Base-by-base conservation (phyloP, 1,139 yeast genomes). In the Spencermartinsiella ligniputridi region DNA sequence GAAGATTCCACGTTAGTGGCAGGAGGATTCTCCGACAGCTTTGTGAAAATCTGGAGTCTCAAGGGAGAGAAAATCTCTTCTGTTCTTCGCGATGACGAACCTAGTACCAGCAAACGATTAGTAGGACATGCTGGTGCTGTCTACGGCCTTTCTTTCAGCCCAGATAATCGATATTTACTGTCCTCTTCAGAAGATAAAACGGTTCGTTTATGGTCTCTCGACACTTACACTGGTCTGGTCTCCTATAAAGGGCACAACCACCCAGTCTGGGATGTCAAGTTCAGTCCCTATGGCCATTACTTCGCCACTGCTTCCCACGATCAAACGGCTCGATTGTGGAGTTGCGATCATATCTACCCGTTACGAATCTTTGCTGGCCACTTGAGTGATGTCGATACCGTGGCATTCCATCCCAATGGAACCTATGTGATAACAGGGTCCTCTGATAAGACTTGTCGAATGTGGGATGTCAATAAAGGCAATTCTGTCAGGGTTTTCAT, bases 281-380 rank as follows among this genome's bases (percentile, higher is more conserved):
- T 89, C 60, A 83, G 96, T 3, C 98, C 98, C 1, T 71, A 86
- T 58, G 98, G 98, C 2, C 97, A 92, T 67, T 94, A 94, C 68
- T 94, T 94, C 66, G 97, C 95, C 11, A 89, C 97, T 0, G 97
- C 95, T 0, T 88, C 97, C 3, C 97, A 90, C 60, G 99, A 94
- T 61, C 97, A 90, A 63, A 94, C 98, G 0, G 98, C 97, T 0
- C 74, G 97, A 52, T 72, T 94, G 49, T 94, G 99, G 99, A 90
- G 96, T 32, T 89, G 96, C 51, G 98, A 94, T 64, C 99, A 94
- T 66, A 90, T 94, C 38, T 90, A 92, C 62, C 97, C 98, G 27
- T 73, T 94, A 55, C 74, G 98, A 54, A 88, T 94, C 32, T 90
- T 94, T 71, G 97, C 97, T 0, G 99, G 99, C 0, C 99, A 94